Evolutionary conservation across 2,329 filamentous ascomycete species (phyloP).

Genomic region (Calonectria naviculata): DNA sequence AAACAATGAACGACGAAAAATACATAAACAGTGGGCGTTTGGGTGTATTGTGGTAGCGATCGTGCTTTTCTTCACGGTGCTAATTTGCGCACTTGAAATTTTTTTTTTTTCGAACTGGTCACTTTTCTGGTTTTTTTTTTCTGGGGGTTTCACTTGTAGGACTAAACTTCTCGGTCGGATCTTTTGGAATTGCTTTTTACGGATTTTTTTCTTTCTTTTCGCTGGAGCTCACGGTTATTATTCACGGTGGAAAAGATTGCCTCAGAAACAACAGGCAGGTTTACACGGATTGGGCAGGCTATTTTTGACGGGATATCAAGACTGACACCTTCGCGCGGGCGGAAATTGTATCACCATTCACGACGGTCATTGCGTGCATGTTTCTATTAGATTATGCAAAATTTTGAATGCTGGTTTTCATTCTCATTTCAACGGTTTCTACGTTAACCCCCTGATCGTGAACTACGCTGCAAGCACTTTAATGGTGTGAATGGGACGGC

Average conservation of each 20-base stretch:
- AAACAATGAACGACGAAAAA: slow-evolving; percentile 28
- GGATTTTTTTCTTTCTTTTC: slow-evolving; percentile 18
- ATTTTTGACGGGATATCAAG: slow-evolving; percentile 33
- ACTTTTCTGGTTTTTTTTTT: slow-evolving; percentile 17
- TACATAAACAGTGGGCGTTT: slow-evolving; percentile 30
- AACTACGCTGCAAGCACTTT: slow-evolving; percentile 2
- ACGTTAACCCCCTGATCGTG: slow-evolving; percentile 5
- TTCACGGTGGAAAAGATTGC: slow-evolving; percentile 21
- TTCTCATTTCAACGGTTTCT: slow-evolving; percentile 4
- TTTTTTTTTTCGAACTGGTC: slow-evolving; percentile 22
- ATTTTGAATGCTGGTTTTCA: slow-evolving; percentile 22
- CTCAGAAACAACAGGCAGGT: slow-evolving; percentile 13
- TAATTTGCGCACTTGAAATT: slow-evolving; percentile 9
- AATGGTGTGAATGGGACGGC: slow-evolving; percentile 8
- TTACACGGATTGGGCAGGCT: slow-evolving; percentile 3
- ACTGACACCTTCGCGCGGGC: slow-evolving; percentile 32
- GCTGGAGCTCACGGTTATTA: slow-evolving; percentile 25
- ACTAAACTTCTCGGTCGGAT: slow-evolving; percentile 43
- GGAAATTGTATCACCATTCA: slow-evolving; percentile 45
- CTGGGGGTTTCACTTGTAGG: slow-evolving; percentile 45
- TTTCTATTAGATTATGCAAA: slow-evolving; percentile 22
- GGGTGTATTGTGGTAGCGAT: slow-evolving; percentile 25
- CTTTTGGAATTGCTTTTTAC: slow-evolving; percentile 10
- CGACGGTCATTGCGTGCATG: slow-evolving; percentile 36
- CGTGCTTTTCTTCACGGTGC: slow-evolving; percentile 18